Percentiles rank a stretch among this genome's conserved stretches.
These are phyloP conservation scores for Monascus ruber DNA, from an alignment of 2,329 filamentous ascomycete genomes.

Conservation along the genomic window DNA sequence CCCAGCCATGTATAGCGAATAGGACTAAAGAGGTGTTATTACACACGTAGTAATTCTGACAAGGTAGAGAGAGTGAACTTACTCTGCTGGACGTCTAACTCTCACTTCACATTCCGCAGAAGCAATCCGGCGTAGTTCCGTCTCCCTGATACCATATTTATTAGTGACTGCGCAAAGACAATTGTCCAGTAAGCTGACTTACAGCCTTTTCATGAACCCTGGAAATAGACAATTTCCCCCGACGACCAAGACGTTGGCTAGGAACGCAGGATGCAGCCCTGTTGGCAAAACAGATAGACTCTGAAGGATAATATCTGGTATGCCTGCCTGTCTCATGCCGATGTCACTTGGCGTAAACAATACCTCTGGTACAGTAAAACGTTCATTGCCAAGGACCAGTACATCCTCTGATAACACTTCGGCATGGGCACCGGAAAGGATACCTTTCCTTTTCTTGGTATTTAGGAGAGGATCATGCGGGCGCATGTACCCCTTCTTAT, in stretches of 20 bases:
- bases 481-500: constrained; percentile 57
- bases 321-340: constrained; percentile 69
- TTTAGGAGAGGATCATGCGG: constrained; percentile 62
- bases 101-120: constrained; percentile 69
- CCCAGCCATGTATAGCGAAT: constrained; percentile 77
- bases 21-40: constrained; percentile 34
- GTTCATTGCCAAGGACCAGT: constrained; percentile 78
- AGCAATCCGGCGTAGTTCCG: constrained; percentile 59
- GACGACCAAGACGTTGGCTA: constrained; percentile 80
- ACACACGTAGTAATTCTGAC: constrained; percentile 3
- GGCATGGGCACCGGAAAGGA: constrained; percentile 36
- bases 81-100: constrained; percentile 56
- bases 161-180: constrained; percentile 8
- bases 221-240: constrained; percentile 73
- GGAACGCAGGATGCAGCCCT: constrained; percentile 70
- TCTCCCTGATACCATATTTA: constrained; percentile 32
- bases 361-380: constrained; percentile 81
- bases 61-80: constrained; percentile 13
- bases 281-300: constrained; percentile 63
- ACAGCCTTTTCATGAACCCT: constrained; percentile 70
- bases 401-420: constrained; percentile 58
- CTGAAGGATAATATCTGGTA: constrained; percentile 74
- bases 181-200: constrained; percentile 11
- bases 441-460: constrained; percentile 38
- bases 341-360: constrained; percentile 80